Evolutionary conservation across 2,329 filamentous ascomycete species (phyloP).

Genomic region (Cercospora sp.): DNA sequence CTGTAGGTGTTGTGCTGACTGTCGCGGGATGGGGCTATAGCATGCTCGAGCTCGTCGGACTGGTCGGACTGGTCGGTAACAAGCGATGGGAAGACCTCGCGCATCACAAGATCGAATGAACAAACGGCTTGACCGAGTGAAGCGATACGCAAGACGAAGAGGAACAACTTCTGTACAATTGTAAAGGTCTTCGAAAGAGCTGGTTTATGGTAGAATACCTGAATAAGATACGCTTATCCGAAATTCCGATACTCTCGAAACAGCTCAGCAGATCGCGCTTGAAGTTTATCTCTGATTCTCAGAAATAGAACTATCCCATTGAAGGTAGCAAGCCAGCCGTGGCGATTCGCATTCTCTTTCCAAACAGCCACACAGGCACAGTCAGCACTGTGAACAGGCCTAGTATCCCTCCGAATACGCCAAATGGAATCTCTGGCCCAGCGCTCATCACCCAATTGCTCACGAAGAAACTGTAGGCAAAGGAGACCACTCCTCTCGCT

Average conservation of each 20-base stretch:
- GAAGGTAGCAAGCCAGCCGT: conserved; percentile 35
- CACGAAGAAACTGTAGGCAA: conserved; percentile 58
- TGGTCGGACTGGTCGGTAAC: neutral
- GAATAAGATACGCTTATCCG: no score
- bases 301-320: neutral
- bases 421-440: conserved; percentile 54
- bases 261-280: neutral
- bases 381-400: conserved; percentile 48
- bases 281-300: neutral
- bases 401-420: conserved; percentile 56
- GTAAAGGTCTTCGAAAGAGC: no score
- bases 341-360: conserved; percentile 46
- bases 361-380: conserved; percentile 43
- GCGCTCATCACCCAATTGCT: conserved; percentile 49
- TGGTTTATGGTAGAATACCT: no score
- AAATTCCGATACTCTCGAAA: no score
- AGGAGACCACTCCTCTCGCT: conserved; percentile 52
- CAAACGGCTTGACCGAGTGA: no score
- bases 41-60: neutral
- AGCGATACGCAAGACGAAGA: no score
- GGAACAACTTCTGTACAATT: neutral
- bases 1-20: neutral
- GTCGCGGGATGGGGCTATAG: neutral
- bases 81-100: neutral
- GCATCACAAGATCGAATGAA: neutral